Percentiles rank a stretch among this genome's conserved stretches.
phyloP scores from a whole-genome alignment of 2,329 filamentous ascomycete species.

The Fusarium liriodendri region DNA sequence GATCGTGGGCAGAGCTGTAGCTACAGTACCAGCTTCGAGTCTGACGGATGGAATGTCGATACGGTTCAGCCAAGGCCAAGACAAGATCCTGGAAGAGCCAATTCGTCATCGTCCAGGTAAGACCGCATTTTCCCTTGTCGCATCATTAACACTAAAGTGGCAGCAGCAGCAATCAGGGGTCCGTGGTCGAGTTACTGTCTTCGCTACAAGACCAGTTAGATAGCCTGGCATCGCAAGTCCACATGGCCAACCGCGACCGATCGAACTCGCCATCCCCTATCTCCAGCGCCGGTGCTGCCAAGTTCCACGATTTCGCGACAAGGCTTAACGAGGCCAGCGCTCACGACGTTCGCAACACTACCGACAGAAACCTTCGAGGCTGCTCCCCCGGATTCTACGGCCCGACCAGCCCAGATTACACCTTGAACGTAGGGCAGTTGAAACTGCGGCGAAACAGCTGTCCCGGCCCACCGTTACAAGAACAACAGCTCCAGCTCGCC shows the following conservation, averaged over 20 bases:
- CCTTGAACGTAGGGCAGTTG: conserved; percentile 39
- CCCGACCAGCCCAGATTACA: conserved; percentile 44
- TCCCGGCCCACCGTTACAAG: conserved; percentile 3
- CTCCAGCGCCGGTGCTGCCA: background rate
- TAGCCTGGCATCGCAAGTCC: conserved; percentile 20
- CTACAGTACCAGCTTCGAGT: conserved; percentile 10
- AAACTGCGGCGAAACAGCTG: conserved; percentile 24
- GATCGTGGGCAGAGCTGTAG: conserved; percentile 25
- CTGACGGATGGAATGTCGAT: background rate
- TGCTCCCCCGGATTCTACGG: conserved; percentile 35
- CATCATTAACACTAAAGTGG: background rate
- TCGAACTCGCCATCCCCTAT: conserved; percentile 9
- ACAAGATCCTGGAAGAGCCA: background rate
- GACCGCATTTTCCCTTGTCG: background rate
- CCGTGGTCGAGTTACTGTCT: conserved; percentile 23
- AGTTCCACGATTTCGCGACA: background rate
- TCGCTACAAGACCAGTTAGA: conserved; percentile 22
- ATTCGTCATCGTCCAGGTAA: background rate
- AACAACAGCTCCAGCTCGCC: conserved; percentile 24
- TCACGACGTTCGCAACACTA: background rate
- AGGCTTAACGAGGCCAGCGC: background rate
- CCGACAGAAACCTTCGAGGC: background rate
- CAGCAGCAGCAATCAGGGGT: conserved; percentile 7
- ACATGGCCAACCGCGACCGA: background rate
- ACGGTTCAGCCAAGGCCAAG: background rate